phyloP scores from a whole-genome alignment of 2,329 filamentous ascomycete genomes.

The Colletotrichum tanaceti region DNA sequence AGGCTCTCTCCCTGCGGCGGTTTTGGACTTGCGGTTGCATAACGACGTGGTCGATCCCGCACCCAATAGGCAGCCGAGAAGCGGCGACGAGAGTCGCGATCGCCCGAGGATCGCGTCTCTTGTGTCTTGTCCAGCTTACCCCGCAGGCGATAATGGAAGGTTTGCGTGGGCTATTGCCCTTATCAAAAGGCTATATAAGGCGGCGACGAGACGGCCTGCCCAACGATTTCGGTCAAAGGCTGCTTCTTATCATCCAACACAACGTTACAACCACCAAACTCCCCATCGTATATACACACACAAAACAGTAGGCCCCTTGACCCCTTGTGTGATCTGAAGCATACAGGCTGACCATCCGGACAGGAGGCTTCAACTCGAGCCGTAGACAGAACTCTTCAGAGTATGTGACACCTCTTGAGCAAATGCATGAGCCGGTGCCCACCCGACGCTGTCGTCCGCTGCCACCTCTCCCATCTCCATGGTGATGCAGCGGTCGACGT shows the following conservation, averaged over 20 bases:
- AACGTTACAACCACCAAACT: not conserved
- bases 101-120: slow-evolving; percentile 17
- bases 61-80: slow-evolving; percentile 10
- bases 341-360: slow-evolving; percentile 23
- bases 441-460: slow-evolving; percentile 40
- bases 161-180: slow-evolving; percentile 1
- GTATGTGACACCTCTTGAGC: slow-evolving; percentile 34
- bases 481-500: slow-evolving; percentile 48
- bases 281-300: not conserved
- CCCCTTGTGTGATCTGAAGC: not conserved
- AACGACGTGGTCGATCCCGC: slow-evolving; percentile 29
- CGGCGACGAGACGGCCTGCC: not conserved
- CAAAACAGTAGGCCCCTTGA: slow-evolving; percentile 31
- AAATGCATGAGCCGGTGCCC: slow-evolving; percentile 73
- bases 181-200: slow-evolving; percentile 32
- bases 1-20: too few species aligned
- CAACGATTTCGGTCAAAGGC: accelerated
- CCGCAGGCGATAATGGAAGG: slow-evolving; percentile 32
- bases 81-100: not conserved
- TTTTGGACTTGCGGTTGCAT: slow-evolving; percentile 25
- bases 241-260: not conserved
- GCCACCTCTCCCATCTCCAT: slow-evolving; percentile 25
- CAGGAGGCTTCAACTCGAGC: slow-evolving; percentile 28
- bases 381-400: not conserved
- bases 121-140: slow-evolving; percentile 13